phyloP scores from a whole-genome alignment of 345 rosid species.

The Lepidium sativum region DNA sequence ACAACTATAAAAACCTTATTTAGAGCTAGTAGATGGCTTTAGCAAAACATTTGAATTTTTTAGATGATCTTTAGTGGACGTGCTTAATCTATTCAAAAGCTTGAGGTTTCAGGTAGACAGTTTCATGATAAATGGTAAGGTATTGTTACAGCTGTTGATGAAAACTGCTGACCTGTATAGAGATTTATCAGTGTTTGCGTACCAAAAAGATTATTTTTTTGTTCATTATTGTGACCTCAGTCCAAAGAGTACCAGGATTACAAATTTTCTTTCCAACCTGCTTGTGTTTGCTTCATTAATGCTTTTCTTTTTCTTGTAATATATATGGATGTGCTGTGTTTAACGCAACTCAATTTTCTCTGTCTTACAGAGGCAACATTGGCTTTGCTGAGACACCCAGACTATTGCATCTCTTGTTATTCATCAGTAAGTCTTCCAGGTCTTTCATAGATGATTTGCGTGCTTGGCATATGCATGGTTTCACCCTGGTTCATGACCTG shows the following conservation, averaged over 20 bases:
- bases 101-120: background rate
- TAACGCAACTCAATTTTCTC: background rate
- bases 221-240: background rate
- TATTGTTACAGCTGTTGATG: background rate
- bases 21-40: background rate
- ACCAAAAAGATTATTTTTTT: background rate
- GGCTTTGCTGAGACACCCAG: conserved; percentile 91
- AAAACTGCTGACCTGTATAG: background rate
- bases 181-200: background rate
- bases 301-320: background rate
- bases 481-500: background rate
- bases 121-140: background rate
- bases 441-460: background rate
- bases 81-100: background rate
- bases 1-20: background rate
- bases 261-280: background rate
- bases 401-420: conserved; percentile 92
- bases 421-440: conserved; percentile 55
- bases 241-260: background rate
- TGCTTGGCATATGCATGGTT: background rate
- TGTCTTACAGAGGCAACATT: conserved; percentile 66
- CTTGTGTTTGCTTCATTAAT: no score
- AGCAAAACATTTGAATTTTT: background rate
- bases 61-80: background rate
- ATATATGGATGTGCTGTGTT: background rate